Base-by-base conservation (phyloP, 345 rosid species). In the Sisymbrium altissimum region DNA sequence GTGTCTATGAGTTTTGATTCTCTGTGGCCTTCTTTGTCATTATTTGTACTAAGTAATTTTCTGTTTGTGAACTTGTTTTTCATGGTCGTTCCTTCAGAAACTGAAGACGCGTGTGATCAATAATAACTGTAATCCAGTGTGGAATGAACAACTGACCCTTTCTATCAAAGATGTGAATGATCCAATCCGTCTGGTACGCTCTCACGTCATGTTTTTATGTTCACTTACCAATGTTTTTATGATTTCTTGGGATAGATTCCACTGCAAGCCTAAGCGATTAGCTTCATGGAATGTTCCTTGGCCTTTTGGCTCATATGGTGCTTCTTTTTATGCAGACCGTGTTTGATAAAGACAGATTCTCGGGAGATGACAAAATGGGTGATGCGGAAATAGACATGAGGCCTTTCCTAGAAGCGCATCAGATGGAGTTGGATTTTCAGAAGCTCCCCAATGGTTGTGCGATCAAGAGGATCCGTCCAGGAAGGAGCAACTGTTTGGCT, bases 131-230 rank as follows among this genome's bases (percentile, higher is more conserved):
- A 90, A 92, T 80, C 98, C 99, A 12, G 87, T 76, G 57, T 92
- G 97, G 98, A 83, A 92, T 1, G 93, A 90, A 21, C 92, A 90
- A 19, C 78, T 88, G 43, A 90, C 96, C 39, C 89, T 95, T 63
- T 71, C 96, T 9, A 81, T 95, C 48, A 77, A 65, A 29, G 91
- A 84, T 64, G 82, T 81, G 39, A 66, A 21, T 54, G 60, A 72
- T 77, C 88, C 97, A 5, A 72, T 95, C 64, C 71, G 25, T 76
- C 68, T 95, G 74, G 97, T 95, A 75, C 86, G 86, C 77, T 7
- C 35, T 23, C 61, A 5, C n/a, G 3, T 60, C 65, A 12, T 8
- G 11, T 36, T 36, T 25, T 23, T 50, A 5, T 50, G 8, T 23
- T 12, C 10, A 30, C 49, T 30, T 13, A 15, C 54, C 33, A n/a